Evolutionary conservation across 2,329 filamentous ascomycete genomes (phyloP).

Genomic region (Botrytis galanthina): DNA sequence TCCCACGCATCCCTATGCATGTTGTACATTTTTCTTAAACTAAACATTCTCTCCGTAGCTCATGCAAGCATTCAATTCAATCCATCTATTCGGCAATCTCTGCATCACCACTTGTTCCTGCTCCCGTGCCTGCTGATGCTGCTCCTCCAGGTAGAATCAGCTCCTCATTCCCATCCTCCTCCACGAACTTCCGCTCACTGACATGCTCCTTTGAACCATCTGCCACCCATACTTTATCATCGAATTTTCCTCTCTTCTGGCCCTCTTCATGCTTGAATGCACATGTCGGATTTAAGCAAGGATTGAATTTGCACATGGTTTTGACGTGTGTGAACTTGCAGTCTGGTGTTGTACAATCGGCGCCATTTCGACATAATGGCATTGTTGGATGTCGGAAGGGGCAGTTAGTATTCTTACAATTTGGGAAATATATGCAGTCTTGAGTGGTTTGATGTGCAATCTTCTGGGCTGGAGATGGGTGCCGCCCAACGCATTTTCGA

Average conservation of each 20-base stretch:
- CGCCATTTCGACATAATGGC: conserved; percentile 87
- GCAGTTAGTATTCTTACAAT: conserved; percentile 85
- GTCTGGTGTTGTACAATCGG: conserved; percentile 73
- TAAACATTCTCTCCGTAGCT: background rate
- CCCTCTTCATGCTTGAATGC: conserved; percentile 88
- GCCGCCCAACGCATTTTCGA: conserved; percentile 84
- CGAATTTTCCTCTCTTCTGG: conserved; percentile 76
- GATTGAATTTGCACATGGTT: conserved; percentile 84
- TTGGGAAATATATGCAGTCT: conserved; percentile 88
- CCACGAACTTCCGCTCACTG: conserved; percentile 85
- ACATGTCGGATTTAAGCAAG: conserved; percentile 86
- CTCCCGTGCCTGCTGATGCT: conserved; percentile 18
- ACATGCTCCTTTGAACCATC: conserved; percentile 61
- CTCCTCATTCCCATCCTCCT: conserved; percentile 62
- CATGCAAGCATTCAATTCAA: conserved; percentile 5
- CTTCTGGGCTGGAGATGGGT: conserved; percentile 85
- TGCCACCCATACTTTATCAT: conserved; percentile 89
- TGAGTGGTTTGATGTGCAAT: conserved; percentile 76
- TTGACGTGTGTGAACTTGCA: conserved; percentile 91
- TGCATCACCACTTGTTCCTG: conserved; percentile 22
- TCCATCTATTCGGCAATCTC: conserved; percentile 32
- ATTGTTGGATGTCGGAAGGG: conserved; percentile 85
- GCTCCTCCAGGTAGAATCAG: conserved; percentile 36
- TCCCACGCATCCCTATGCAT: conserved; percentile 15
- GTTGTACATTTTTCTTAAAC: conserved; percentile 28